A percentile compares a stretch with the other conserved stretches of the same genome.
These are phyloP conservation scores for Coniochaeta prunicola DNA, from an alignment of 2,329 filamentous ascomycete species.

Conservation along the genomic window DNA sequence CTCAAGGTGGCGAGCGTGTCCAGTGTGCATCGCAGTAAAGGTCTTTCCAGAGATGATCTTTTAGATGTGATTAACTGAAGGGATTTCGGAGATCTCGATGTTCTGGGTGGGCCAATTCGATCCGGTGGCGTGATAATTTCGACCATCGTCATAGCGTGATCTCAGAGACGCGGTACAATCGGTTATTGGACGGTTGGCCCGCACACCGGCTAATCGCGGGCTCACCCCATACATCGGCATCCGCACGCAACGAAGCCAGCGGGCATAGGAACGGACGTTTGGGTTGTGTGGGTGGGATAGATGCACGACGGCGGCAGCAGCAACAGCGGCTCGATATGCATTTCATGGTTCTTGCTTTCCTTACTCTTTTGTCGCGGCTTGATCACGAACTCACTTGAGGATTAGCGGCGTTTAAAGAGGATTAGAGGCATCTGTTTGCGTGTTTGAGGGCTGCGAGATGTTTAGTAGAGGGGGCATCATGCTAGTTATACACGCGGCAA, in stretches of 20 bases:
- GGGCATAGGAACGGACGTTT: background rate
- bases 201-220: background rate
- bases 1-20: constrained; percentile 64
- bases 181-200: too few species aligned
- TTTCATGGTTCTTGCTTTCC: constrained; percentile 1
- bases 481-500: background rate
- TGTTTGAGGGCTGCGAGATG: constrained; percentile 5
- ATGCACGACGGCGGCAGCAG: background rate
- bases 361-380: constrained; percentile 7
- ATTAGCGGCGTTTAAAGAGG: constrained; percentile 14
- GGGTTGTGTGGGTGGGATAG: background rate
- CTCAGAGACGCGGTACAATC: too few species aligned
- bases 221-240: background rate
- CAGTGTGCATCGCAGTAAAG: constrained; percentile 79
- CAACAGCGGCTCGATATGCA: background rate
- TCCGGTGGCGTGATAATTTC: background rate
- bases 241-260: background rate
- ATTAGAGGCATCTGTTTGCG: constrained; percentile 14
- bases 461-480: background rate
- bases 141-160: background rate
- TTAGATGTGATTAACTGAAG: background rate
- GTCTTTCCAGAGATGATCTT: background rate
- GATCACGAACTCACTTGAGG: constrained; percentile 5
- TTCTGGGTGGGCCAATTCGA: background rate
- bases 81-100: background rate